A percentile compares a stretch with the other conserved stretches of the same genome.
Evolutionary conservation across 2,329 filamentous ascomycete genomes (phyloP).

Genomic region (Tolypocladium capitatum): DNA sequence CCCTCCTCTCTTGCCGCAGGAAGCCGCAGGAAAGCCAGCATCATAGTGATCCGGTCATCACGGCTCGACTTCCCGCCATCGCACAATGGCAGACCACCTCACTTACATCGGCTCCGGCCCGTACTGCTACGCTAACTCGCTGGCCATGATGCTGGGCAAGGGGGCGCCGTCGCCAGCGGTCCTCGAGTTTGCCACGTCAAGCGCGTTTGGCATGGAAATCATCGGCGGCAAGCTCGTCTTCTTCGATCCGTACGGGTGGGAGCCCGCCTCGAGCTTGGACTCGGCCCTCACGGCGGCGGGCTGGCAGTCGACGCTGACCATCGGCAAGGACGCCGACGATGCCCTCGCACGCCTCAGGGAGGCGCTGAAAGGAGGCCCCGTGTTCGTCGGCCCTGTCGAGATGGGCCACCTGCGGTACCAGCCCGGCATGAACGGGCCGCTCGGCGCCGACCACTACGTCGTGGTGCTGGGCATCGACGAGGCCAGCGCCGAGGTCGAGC

Average conservation of each 20-base stretch:
- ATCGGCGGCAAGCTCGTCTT: slow-evolving; percentile 6
- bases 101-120: slow-evolving; percentile 8
- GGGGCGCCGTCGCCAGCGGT: slow-evolving; percentile 5
- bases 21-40: no score
- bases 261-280: slow-evolving; percentile 5
- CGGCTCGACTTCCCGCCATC: no score
- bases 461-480: slow-evolving; percentile 4
- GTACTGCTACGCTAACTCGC: slow-evolving; percentile 9
- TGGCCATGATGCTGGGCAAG: slow-evolving; percentile 7
- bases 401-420: slow-evolving; percentile 8
- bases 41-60: no score
- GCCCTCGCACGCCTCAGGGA: slow-evolving; percentile 4
- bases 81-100: background rate
- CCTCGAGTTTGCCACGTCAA: slow-evolving; percentile 8
- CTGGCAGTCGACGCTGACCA: slow-evolving; percentile 4
- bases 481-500: slow-evolving; percentile 1
- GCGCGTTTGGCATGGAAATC: slow-evolving; percentile 8
- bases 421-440: slow-evolving; percentile 4
- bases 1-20: no score
- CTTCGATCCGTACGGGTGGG: slow-evolving; percentile 9
- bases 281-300: slow-evolving; percentile 5
- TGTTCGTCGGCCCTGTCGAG: slow-evolving; percentile 8
- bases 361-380: slow-evolving; percentile 5
- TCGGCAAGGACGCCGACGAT: slow-evolving; percentile 5
- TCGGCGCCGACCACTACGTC: slow-evolving; percentile 9